Percentiles rank a stretch among this genome's conserved stretches.
phyloP scores from a whole-genome alignment of 2,329 filamentous ascomycete genomes.

The Hirsutella minnesotensis region DNA sequence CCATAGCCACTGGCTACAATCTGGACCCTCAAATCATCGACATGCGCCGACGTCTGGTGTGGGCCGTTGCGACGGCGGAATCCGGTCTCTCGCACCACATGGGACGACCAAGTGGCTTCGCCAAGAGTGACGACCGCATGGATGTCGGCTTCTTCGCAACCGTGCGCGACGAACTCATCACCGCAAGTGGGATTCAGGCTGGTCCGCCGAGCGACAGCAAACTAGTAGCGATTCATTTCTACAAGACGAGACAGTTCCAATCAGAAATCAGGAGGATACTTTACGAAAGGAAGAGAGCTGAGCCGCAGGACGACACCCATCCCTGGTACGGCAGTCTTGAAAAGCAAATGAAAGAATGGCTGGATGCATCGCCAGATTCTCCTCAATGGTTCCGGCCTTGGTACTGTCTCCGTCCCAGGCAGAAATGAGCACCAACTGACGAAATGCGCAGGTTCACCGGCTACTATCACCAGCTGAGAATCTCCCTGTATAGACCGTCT shows the following conservation, averaged over 20 bases:
- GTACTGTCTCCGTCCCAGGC: conserved; percentile 33
- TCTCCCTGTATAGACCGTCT: conserved; percentile 80
- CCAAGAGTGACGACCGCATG: conserved; percentile 68
- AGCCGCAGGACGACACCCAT: conserved; percentile 68
- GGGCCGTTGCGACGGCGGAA: conserved; percentile 83
- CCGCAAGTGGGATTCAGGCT: conserved; percentile 58
- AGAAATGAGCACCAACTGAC: background rate
- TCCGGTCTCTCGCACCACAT: conserved; percentile 78
- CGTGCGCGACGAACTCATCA: conserved; percentile 76
- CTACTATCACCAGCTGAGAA: conserved; percentile 76
- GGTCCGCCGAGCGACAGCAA: conserved; percentile 72
- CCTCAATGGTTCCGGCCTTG: conserved; percentile 64
- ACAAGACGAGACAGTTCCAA: conserved; percentile 80
- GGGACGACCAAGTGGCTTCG: conserved; percentile 76
- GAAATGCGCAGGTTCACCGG: conserved; percentile 40
- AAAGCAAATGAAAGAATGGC: conserved; percentile 67
- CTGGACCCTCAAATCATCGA: conserved; percentile 69
- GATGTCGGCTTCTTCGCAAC: conserved; percentile 78
- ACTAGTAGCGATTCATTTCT: conserved; percentile 81
- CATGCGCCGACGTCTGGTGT: conserved; percentile 77
- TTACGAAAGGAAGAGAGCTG: conserved; percentile 71
- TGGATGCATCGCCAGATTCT: conserved; percentile 61
- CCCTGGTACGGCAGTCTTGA: conserved; percentile 81
- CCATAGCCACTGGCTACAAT: conserved; percentile 54
- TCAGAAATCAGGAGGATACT: conserved; percentile 77